A percentile compares a stretch with the other conserved stretches of the same genome.
Conservation (phyloP, 2,329 filamentous ascomycete species). For the Endoconidiophora laricicola region DNA sequence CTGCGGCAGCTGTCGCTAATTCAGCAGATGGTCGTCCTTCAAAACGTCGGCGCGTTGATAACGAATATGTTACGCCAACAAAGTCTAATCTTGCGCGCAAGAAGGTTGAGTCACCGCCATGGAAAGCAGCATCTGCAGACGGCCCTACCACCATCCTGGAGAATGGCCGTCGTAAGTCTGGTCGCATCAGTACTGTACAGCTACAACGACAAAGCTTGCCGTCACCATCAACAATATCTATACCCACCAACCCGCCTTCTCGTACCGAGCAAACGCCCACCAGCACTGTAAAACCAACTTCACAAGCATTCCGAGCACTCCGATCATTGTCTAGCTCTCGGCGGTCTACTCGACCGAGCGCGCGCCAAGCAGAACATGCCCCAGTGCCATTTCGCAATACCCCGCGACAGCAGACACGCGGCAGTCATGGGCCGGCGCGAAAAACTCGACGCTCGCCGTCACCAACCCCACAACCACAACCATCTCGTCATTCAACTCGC, state of each 20-base stretch:
- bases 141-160: slow-evolving; percentile 73
- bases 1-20: slow-evolving; percentile 4
- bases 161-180: slow-evolving; percentile 54
- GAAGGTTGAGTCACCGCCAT: slow-evolving; percentile 59
- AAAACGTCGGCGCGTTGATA: slow-evolving; percentile 49
- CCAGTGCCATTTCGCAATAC: not conserved
- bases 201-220: not conserved
- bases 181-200: slow-evolving; percentile 38
- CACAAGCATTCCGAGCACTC: no score
- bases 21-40: slow-evolving; percentile 32
- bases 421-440: slow-evolving; percentile 2
- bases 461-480: slow-evolving; percentile 19
- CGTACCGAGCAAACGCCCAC: not conserved
- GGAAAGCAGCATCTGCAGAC: slow-evolving; percentile 73
- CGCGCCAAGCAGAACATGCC: not conserved
- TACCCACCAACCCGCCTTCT: not conserved
- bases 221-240: not conserved
- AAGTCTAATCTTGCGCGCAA: slow-evolving; percentile 26
- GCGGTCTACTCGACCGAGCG: not conserved
- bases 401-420: slow-evolving; percentile 4
- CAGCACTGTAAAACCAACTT: not conserved
- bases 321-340: not conserved
- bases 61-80: slow-evolving; percentile 21
- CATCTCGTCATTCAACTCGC: slow-evolving; percentile 22
- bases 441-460: slow-evolving; percentile 17